These are phyloP conservation scores for Casaregolazyma suthepensis DNA, from an alignment of 1,139 yeast species.

Conservation along the genomic window DNA sequence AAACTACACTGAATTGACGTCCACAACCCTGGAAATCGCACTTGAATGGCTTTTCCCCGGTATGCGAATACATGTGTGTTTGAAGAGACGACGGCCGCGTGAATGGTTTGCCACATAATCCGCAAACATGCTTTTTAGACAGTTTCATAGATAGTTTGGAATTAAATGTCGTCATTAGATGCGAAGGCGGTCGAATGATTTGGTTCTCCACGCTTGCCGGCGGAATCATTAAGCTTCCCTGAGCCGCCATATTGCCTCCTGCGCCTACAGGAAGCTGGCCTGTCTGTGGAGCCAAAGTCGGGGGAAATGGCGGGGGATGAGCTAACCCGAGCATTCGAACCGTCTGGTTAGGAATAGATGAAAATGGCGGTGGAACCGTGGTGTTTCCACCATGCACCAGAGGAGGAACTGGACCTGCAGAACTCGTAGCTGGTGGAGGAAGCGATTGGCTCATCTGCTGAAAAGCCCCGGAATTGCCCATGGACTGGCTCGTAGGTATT, in stretches of 20 bases:
- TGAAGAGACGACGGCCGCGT: constrained; percentile 75
- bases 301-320: constrained; percentile 1
- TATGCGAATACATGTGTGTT: constrained; percentile 77
- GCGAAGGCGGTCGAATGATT: constrained; percentile 20
- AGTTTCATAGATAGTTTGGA: constrained; percentile 24
- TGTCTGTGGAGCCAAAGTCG: background rate
- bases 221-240: background rate
- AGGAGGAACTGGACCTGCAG: constrained; percentile 1
- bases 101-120: constrained; percentile 69
- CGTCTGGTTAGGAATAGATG: background rate
- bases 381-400: background rate
- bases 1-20: constrained; percentile 66
- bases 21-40: constrained; percentile 67
- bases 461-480: constrained; percentile 4
- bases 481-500: background rate
- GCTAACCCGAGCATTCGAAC: constrained; percentile 2
- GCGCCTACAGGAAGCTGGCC: background rate
- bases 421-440: constrained; percentile 6
- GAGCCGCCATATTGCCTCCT: background rate
- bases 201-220: background rate
- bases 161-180: constrained; percentile 27
- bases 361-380: background rate
- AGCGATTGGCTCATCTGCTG: background rate
- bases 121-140: constrained; percentile 42
- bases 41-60: constrained; percentile 75